Conservation (phyloP, 108 stramenopile species). For the Pseudonitzschia multiseries region DNA sequence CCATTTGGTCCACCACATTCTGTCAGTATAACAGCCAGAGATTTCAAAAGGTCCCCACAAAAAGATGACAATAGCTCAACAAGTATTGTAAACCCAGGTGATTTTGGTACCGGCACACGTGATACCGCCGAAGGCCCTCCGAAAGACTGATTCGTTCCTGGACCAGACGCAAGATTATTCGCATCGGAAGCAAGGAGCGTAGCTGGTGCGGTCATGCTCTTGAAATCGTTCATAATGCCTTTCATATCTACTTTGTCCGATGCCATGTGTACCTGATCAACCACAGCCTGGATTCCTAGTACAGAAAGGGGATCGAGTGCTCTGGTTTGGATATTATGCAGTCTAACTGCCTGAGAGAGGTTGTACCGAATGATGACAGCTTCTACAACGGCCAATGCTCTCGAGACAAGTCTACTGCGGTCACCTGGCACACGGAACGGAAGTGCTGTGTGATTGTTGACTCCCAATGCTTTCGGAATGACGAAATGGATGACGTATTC, state of each 20-base stretch:
- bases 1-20: slow-evolving; percentile 39
- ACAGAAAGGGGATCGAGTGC: slow-evolving; percentile 14
- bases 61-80: slow-evolving; percentile 44
- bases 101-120: slow-evolving; percentile 38
- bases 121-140: slow-evolving; percentile 4
- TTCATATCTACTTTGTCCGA: slow-evolving; percentile 2
- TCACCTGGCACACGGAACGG: slow-evolving; percentile 61
- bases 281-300: slow-evolving; percentile 28
- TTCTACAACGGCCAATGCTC: slow-evolving; percentile 69
- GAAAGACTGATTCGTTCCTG: background rate
- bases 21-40: slow-evolving; percentile 45
- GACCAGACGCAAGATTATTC: background rate
- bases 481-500: slow-evolving; percentile 77
- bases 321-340: background rate
- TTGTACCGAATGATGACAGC: slow-evolving; percentile 63
- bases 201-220: slow-evolving; percentile 12
- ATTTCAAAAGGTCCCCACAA: slow-evolving; percentile 48
- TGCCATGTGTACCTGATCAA: slow-evolving; percentile 4
- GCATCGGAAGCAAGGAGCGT: background rate
- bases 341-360: slow-evolving; percentile 7
- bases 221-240: slow-evolving; percentile 22
- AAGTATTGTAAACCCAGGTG: slow-evolving; percentile 42
- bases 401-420: slow-evolving; percentile 55
- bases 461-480: slow-evolving; percentile 61
- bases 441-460: slow-evolving; percentile 24